Conservation (phyloP, 345 rosid genomes). For the Populus ilicifolia region DNA sequence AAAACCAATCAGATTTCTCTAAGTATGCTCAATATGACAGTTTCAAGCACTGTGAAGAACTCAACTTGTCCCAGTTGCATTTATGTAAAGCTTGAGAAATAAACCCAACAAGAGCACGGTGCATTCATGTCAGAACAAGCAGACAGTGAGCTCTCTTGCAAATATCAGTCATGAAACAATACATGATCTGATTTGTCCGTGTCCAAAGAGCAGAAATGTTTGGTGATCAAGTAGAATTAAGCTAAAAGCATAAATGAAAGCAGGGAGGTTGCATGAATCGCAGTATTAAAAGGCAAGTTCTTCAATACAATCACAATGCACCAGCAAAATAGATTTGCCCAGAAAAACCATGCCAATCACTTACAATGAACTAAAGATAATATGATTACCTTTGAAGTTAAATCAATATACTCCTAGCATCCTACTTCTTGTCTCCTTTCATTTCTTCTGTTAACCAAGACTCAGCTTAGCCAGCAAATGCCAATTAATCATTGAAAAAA, state of each 20-base stretch:
- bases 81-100: not conserved
- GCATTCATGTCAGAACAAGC: not conserved
- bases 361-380: not conserved
- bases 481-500: not conserved
- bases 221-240: not conserved
- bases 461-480: not conserved
- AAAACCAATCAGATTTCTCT: not conserved
- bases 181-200: not conserved
- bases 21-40: not conserved
- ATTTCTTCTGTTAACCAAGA: not conserved
- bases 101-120: not conserved
- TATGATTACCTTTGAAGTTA: not conserved
- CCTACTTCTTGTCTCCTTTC: not conserved
- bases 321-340: not conserved
- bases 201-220: not conserved
- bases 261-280: not conserved
- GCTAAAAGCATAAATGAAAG: not conserved
- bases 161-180: not conserved
- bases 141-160: not conserved
- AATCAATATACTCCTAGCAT: not conserved
- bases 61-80: not conserved
- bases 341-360: not conserved
- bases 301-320: not conserved
- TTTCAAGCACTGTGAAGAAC: not conserved
- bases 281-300: not conserved